Evolutionary conservation across 2,329 filamentous ascomycete genomes (phyloP), one percentile per base, ranked within the genome.

Genomic region (Diplodia sapinea): DNA sequence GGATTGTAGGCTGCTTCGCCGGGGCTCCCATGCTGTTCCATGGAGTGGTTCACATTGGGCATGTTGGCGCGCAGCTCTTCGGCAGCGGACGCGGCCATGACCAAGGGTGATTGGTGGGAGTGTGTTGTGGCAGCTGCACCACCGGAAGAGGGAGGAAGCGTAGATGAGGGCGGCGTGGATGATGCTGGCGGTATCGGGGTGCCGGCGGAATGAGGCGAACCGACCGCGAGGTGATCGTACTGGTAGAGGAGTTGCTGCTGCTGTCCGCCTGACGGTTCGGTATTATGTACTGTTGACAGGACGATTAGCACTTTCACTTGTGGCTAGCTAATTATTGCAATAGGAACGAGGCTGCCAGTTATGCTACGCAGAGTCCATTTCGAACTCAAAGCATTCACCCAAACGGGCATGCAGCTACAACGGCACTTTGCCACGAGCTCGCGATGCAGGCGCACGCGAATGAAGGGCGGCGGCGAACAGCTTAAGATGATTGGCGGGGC

Each of bases 31-130:
- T 56, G 33, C 11, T 77, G 72, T 38, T 79, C 78, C 74, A 79
- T 76, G 20, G 73, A 68, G 68, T 79, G 65, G 49, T 74, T 75
- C 7, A 74, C 70, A 23, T 78, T 69, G 0, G 78, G 78, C 73
- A 79, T 77, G 23, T 71, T 65, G 40, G 70, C 69, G 36, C 68
- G 69, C n/a, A 80, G 73, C 40, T 80, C 77, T 67, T 79, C 78
- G 5, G 79, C 77, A 23, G 75, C 76, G 15, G 78, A 80, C 26
- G 78, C 77, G 57, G 79, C 75, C 76, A 80, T 78, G 61, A 79
- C 76, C 23, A 80, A 74, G 20, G 77, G 75, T 17, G 70, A 70
- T 17, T 71, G 77, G 12, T 77, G 75, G 73, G 77, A 76, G 20
- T 76, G 76, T 50, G 74, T 71, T 20, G 77, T 75, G 43, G 75